Evolutionary conservation across 129 eudicot species (phyloP).

Genomic region (Pittosporum tobira): DNA sequence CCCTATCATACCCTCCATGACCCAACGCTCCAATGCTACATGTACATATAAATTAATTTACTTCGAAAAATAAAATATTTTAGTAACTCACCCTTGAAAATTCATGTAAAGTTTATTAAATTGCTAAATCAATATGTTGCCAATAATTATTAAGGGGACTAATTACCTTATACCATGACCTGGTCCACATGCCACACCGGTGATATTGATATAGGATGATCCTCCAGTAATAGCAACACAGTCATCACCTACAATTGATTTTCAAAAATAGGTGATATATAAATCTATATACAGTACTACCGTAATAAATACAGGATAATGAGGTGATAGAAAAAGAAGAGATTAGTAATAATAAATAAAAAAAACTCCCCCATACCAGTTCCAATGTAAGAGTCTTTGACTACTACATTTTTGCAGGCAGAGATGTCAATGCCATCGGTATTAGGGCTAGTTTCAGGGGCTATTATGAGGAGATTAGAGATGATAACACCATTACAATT

Average conservation of each 20-base stretch:
- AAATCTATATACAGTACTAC: no score
- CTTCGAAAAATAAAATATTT: no score
- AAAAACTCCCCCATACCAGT: no score
- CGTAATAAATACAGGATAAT: no score
- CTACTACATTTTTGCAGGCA: constrained; percentile 32
- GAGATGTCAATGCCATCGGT: constrained; percentile 61
- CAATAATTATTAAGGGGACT: not conserved
- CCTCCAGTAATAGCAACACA: constrained; percentile 67
- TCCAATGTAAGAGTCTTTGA: constrained; percentile 49
- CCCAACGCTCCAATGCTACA: constrained; percentile 69
- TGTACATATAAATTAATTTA: not conserved
- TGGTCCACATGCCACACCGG: constrained; percentile 54
- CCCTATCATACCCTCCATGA: constrained; percentile 42
- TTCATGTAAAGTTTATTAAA: no score
- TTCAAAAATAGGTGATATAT: not conserved
- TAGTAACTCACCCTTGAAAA: no score
- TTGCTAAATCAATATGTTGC: no score
- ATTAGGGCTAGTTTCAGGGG: constrained; percentile 68
- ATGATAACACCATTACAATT: constrained; percentile 31
- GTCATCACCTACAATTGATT: constrained; percentile 46
- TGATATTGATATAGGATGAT: constrained; percentile 43
- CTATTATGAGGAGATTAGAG: constrained; percentile 41
- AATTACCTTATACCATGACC: constrained; percentile 76
- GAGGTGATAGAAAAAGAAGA: not conserved
- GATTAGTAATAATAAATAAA: no score